A percentile compares a stretch with the other conserved stretches of the same genome.
These are phyloP conservation scores for Hamamelis virginiana DNA, from an alignment of 164 flowering plant species.

Conservation along the genomic window DNA sequence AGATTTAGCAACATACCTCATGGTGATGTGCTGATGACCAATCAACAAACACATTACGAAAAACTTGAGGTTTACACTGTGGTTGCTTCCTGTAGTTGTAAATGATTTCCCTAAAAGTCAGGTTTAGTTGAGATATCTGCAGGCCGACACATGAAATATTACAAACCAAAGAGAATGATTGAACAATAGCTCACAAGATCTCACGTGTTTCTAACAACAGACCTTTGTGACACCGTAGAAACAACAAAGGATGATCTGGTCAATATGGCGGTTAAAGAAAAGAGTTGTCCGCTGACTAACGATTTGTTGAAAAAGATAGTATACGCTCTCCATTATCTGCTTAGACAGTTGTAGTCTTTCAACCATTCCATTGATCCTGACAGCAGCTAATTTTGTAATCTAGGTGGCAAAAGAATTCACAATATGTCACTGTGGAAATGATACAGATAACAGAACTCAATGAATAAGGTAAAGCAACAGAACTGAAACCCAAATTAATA, in stretches of 20 bases:
- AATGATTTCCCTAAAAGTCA: slow-evolving; percentile 85
- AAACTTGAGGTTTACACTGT: slow-evolving; percentile 89
- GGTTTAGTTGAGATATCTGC: slow-evolving; percentile 82
- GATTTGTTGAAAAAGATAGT: slow-evolving; percentile 77
- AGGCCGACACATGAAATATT: slow-evolving; percentile 13
- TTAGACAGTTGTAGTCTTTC: slow-evolving; percentile 84
- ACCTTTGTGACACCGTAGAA: slow-evolving; percentile 98
- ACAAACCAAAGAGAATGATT: slow-evolving; percentile 1
- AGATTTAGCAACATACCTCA: slow-evolving; percentile 55
- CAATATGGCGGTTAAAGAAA: slow-evolving; percentile 89
- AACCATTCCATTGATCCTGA: slow-evolving; percentile 93
- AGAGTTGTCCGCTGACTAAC: slow-evolving; percentile 69
- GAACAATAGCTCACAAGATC: neutral
- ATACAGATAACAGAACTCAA: neutral
- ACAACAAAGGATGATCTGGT: slow-evolving; percentile 91
- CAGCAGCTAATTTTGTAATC: slow-evolving; percentile 93
- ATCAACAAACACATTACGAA: slow-evolving; percentile 82
- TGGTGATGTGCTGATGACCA: slow-evolving; percentile 56
- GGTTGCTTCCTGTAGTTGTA: slow-evolving; percentile 89
- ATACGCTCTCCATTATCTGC: slow-evolving; percentile 76
- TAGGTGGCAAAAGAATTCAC: slow-evolving; percentile 22
- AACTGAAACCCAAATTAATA: neutral
- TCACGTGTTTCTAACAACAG: slow-evolving; percentile 10
- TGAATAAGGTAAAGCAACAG: neutral
- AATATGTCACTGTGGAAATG: neutral